A percentile compares a stretch with the other conserved stretches of the same genome.
Evolutionary conservation across 2,329 filamentous ascomycete species (phyloP).

Genomic region (Sordariomycetes sp.): DNA sequence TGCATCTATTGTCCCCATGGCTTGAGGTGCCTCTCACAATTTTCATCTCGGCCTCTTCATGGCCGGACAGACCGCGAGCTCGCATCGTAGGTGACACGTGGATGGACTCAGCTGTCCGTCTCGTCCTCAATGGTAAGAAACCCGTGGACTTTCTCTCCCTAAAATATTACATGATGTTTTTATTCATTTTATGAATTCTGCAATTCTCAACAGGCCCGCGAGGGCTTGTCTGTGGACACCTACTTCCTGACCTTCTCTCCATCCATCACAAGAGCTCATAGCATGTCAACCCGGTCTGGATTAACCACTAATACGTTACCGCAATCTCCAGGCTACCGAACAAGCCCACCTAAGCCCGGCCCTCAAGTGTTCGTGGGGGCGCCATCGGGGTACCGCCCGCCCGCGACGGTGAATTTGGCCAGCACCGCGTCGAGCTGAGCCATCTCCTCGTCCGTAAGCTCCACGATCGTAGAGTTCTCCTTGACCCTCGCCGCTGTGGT

Average conservation of each 20-base stretch:
- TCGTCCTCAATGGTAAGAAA: neutral
- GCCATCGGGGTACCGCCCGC: conserved; percentile 33
- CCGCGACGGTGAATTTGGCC: conserved; percentile 32
- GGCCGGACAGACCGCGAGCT: neutral
- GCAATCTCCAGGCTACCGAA: neutral
- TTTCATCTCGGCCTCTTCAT: neutral
- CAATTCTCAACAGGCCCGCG: conserved; percentile 5
- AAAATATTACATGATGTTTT: neutral
- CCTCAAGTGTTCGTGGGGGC: conserved; percentile 24
- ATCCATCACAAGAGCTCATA: neutral
- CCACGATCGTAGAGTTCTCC: conserved; percentile 47
- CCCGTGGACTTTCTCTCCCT: neutral
- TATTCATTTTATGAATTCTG: conserved; percentile 6
- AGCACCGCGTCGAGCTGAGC: conserved; percentile 37
- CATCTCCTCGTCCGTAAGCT: conserved; percentile 39
- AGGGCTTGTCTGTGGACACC: neutral
- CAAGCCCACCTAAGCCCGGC: too few species aligned
- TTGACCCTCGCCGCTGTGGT: conserved; percentile 41
- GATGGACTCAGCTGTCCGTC: neutral
- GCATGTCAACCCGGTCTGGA: neutral
- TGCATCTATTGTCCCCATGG: neutral
- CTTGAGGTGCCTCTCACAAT: neutral
- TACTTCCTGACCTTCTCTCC: conserved; percentile 1
- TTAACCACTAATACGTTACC: neutral
- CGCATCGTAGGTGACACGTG: too few species aligned